Evolutionary conservation across 2,329 filamentous ascomycete genomes (phyloP), one percentile per base, ranked within the genome.

Genomic region (Dactylella cylindrospora): DNA sequence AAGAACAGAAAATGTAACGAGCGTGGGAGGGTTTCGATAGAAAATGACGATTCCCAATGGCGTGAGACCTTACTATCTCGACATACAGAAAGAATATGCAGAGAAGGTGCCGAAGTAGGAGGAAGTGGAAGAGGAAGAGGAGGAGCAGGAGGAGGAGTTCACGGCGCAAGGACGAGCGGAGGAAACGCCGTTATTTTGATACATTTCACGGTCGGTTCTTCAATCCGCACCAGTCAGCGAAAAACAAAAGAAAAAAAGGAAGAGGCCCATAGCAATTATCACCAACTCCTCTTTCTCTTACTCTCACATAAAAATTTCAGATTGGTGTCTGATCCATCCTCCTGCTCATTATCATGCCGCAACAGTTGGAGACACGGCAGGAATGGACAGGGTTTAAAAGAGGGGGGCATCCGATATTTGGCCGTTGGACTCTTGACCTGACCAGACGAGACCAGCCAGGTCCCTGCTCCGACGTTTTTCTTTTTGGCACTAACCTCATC

Each of bases 311-410:
- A 20, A 19, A 9, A 8, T 35, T 35, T 10, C 12, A 35, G 19
- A 15, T 35, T 31, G 26, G 33, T 22, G 26, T n/a, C 23, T 31
- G 40, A 44, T 44, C 29, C 40, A 26, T n/a, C 26, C 29, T 10
- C n/a, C n/a, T n/a, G n/a, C n/a, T n/a, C n/a, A n/a, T 35, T 17
- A 13, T 49, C 45, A 41, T 57, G 35, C 38, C 41, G 43, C 49
- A 44, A n/a, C n/a, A n/a, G n/a, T n/a, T n/a, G n/a, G 39, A 47
- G 40, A 57, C 52, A 57, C 52, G 52, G 52, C 52, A 57, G 52
- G 52, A 57, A 57, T 57, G 52, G n/a, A 57, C 52, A 38, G 36
- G 52, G 52, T 31, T 45, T 8, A 22, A 15, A 26, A 28, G 38
- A 13, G 26, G 23, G 23, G 15, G 10, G 26, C n/a, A 44, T 4